Percentiles rank a stretch among this genome's conserved stretches.
These are phyloP conservation scores for Heimioporus punctisporus DNA, from an alignment of 1,284 basidiomycete species.

Conservation along the genomic window DNA sequence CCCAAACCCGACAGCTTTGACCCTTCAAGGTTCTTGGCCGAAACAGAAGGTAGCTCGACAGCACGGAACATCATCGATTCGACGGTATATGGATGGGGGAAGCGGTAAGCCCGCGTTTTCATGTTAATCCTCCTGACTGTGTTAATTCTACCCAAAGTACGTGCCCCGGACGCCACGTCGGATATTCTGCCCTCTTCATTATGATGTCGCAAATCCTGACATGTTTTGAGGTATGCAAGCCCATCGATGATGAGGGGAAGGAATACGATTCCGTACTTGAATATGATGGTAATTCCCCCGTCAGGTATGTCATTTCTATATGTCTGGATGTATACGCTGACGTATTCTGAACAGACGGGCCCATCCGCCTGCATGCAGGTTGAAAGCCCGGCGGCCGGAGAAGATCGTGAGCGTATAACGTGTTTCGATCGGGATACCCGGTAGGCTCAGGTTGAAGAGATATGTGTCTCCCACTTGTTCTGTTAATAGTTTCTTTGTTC, in stretches of 20 bases:
- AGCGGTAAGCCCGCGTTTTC: neutral
- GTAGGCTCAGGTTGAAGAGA: too few species aligned
- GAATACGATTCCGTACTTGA: neutral
- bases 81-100: slow-evolving; percentile 2
- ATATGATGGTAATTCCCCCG: neutral
- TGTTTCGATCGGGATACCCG: too few species aligned
- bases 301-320: neutral
- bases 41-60: neutral
- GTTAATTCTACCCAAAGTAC: neutral
- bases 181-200: neutral
- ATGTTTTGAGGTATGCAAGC: slow-evolving; percentile 2
- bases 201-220: slow-evolving; percentile 1
- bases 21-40: slow-evolving; percentile 7
- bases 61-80: neutral
- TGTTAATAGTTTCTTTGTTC: too few species aligned
- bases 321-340: neutral
- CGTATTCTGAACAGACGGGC: neutral
- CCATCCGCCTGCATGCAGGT: neutral
- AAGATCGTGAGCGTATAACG: neutral
- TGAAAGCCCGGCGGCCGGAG: neutral
- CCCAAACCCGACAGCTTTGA: slow-evolving; percentile 11
- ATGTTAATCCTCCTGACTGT: neutral
- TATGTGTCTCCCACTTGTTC: too few species aligned
- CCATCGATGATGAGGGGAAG: neutral
- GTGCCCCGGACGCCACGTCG: slow-evolving; percentile 1